These are phyloP conservation scores for Cordyceps cateniannulata DNA, from an alignment of 2,329 filamentous ascomycete genomes.

Conservation along the genomic window DNA sequence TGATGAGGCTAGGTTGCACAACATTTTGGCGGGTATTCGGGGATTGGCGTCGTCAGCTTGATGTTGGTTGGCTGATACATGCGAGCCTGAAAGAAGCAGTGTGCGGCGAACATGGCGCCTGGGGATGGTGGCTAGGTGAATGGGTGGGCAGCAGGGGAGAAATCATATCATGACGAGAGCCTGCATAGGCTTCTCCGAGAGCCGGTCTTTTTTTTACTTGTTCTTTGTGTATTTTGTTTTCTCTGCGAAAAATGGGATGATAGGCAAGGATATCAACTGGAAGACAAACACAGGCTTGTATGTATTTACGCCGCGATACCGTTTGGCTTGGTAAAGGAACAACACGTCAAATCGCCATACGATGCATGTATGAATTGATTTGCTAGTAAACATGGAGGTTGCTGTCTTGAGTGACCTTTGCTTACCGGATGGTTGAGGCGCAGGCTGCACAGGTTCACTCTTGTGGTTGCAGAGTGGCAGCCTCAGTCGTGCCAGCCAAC, in stretches of 20 bases:
- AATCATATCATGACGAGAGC: neutral
- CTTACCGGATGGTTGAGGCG: neutral
- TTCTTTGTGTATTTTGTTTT: neutral
- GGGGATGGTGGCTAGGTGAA: constrained; percentile 3
- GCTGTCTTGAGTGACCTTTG: neutral
- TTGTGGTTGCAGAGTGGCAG: too few species aligned
- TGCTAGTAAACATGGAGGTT: neutral
- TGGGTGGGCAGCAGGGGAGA: neutral
- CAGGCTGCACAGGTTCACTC: too few species aligned
- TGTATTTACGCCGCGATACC: constrained; percentile 1
- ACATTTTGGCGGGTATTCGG: neutral
- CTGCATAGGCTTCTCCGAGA: neutral
- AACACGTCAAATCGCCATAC: neutral
- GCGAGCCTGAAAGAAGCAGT: neutral
- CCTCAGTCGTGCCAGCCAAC: too few species aligned
- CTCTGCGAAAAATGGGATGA: neutral
- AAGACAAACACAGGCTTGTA: neutral
- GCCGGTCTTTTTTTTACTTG: neutral
- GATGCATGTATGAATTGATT: constrained; percentile 4
- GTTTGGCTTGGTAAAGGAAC: neutral
- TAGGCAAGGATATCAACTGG: neutral
- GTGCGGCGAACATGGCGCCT: neutral
- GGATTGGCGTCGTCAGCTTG: too few species aligned
- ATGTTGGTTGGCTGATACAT: neutral
- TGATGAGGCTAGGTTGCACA: neutral